Base-by-base conservation (phyloP, 495 filamentous ascomycete genomes). In the Aspergillus sparsus region DNA sequence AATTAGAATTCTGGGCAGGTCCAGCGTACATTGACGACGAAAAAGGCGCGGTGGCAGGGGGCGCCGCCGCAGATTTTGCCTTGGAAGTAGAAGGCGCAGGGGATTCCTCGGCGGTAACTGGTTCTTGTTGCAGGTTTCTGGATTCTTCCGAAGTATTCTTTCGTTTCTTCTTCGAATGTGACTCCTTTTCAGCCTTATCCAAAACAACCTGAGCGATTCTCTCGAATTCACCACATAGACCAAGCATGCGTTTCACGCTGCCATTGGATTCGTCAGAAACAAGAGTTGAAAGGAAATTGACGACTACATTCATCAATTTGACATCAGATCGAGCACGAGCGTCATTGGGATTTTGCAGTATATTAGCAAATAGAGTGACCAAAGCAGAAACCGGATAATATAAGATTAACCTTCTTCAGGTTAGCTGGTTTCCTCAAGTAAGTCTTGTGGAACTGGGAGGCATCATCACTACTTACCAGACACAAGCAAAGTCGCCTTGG, bases 301-400 rank as follows among this genome's bases (percentile, higher is more conserved):
- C 92, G 5, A 98, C 95, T 8, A 91, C 81, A 66, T 86, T 91
- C 92, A 98, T 97, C 39, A 97, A 75, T 64, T 88, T 87, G 8
- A 96, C 83, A 72, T 98, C 94, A 7, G 91, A 89, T 13, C 91
- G 86, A 42, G 93, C 92, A 35, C 92, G 87, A 6, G 87, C 82
- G 70, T 98, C 94, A 61, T 90, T 87, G 0, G 95, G 95, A 62
- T 98, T 98, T 70, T 98, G 95, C 5, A 98, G 79, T 55, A 98
- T 94, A 69, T 98, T 97, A 53, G 93, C 94, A 68, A 98, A 98
- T 32, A 98, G 80, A 3, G 94, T 98, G 5, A 98, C 91, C 11
- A 98, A 83, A 10, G 94, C 90, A 3, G 95, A 97, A 13, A 98
- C 92, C 6, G 94, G 94, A 75, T 94, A 98, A 75, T 98, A 98